phyloP scores from a whole-genome alignment of 108 stramenopile genomes.

The Nannochloropsis gaditana region DNA sequence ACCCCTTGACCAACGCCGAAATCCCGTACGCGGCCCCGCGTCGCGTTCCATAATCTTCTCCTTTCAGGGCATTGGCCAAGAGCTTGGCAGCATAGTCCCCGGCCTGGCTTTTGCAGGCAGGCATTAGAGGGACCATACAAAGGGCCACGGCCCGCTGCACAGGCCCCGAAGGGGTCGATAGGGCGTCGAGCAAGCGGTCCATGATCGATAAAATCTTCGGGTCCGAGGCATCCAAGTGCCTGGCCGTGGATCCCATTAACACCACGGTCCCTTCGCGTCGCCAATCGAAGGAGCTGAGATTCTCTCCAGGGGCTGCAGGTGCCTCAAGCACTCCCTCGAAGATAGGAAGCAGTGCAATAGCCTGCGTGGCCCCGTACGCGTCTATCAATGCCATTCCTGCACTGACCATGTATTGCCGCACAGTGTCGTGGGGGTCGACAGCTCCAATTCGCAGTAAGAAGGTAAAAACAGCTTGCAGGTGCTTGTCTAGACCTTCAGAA shows the following conservation, averaged over 20 bases:
- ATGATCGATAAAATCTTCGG: slow-evolving; percentile 50
- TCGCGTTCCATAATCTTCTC: slow-evolving; percentile 41
- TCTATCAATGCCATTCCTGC: slow-evolving; percentile 49
- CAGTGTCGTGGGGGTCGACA: neutral
- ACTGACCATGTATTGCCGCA: slow-evolving; percentile 15
- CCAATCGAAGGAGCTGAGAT: slow-evolving; percentile 40
- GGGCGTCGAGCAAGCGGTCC: slow-evolving; percentile 52
- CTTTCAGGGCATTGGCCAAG: slow-evolving; percentile 32
- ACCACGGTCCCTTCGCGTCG: slow-evolving; percentile 54
- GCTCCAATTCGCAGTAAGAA: slow-evolving; percentile 10
- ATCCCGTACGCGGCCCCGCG: slow-evolving; percentile 92
- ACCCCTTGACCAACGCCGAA: slow-evolving; percentile 93
- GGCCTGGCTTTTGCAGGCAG: slow-evolving; percentile 21
- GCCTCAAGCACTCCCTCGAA: slow-evolving; percentile 44
- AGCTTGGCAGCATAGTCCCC: slow-evolving; percentile 26
- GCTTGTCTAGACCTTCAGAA: neutral
- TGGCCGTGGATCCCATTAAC: slow-evolving; percentile 55
- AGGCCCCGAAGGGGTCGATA: slow-evolving; percentile 55
- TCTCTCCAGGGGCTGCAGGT: slow-evolving; percentile 36
- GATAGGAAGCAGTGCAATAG: slow-evolving; percentile 25
- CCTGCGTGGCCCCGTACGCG: slow-evolving; percentile 39
- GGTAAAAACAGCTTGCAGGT: neutral
- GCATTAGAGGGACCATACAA: slow-evolving; percentile 55
- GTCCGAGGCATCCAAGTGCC: slow-evolving; percentile 50
- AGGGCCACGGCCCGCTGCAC: slow-evolving; percentile 58